These are phyloP conservation scores for Penicillium cataractarum DNA, from an alignment of 495 filamentous ascomycete genomes.

Conservation along the genomic window DNA sequence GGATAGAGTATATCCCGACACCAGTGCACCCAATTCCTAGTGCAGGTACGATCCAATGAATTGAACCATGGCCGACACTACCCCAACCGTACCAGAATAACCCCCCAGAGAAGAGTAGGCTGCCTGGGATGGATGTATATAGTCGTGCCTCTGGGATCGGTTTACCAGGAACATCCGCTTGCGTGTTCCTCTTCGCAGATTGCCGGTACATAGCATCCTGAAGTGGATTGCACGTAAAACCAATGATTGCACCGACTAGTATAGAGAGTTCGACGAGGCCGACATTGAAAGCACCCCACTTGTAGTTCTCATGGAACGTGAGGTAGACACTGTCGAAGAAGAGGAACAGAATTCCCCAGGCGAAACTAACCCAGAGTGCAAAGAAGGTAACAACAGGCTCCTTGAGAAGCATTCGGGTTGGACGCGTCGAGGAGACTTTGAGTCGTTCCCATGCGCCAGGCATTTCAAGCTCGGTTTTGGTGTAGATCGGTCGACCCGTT, in stretches of 20 bases:
- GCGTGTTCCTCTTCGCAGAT: neutral
- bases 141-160: neutral
- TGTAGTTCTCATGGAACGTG: neutral
- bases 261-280: neutral
- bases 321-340: neutral
- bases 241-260: neutral
- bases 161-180: neutral
- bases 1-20: neutral
- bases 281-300: neutral
- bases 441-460: neutral
- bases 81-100: neutral
- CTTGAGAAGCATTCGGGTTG: neutral
- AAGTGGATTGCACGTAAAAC: neutral
- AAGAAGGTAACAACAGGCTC: neutral
- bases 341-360: neutral
- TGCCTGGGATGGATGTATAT: neutral
- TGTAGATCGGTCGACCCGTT: neutral
- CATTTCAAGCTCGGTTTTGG: neutral
- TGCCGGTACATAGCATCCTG: neutral
- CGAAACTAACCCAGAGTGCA: neutral
- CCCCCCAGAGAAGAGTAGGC: neutral
- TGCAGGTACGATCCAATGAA: neutral
- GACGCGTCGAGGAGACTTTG: neutral
- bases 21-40: neutral
- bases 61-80: neutral